Evolutionary conservation across 2,329 filamentous ascomycete species (phyloP).

Genomic region (Endoconidiophora polonica): DNA sequence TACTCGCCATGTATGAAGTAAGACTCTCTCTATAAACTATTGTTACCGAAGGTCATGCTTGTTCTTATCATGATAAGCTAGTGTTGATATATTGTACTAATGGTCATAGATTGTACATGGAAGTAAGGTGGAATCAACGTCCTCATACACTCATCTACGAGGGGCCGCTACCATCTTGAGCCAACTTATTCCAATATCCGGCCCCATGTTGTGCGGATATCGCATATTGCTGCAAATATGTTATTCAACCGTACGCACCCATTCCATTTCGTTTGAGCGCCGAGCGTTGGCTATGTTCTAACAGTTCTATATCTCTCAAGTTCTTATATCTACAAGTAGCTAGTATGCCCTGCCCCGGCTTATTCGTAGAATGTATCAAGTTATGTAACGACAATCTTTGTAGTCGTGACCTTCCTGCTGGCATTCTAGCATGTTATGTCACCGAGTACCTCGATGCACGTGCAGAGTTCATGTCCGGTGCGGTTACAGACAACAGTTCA

Average conservation of each 20-base stretch:
- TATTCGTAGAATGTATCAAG: not conserved
- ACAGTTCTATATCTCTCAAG: not conserved
- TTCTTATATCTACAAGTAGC: not conserved
- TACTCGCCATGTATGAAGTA: no score
- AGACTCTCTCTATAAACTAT: no score
- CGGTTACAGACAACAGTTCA: no score
- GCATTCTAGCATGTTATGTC: no score
- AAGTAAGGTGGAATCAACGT: not conserved
- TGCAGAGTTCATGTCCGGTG: no score
- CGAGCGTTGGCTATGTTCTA: not conserved
- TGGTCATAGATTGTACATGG: not conserved
- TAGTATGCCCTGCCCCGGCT: not conserved
- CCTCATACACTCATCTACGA: not conserved
- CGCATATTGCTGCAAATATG: not conserved
- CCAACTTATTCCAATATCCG: not conserved
- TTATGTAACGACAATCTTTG: no score
- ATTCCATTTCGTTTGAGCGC: not conserved
- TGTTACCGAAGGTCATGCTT: no score
- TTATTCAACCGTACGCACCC: not conserved
- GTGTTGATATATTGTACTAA: no score
- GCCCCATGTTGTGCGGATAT: not conserved
- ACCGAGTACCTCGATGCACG: no score
- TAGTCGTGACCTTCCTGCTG: no score
- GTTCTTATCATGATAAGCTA: no score
- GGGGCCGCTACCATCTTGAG: not conserved